These are phyloP conservation scores for Cyathus olla DNA, from an alignment of 1,284 basidiomycete genomes.

Conservation along the genomic window DNA sequence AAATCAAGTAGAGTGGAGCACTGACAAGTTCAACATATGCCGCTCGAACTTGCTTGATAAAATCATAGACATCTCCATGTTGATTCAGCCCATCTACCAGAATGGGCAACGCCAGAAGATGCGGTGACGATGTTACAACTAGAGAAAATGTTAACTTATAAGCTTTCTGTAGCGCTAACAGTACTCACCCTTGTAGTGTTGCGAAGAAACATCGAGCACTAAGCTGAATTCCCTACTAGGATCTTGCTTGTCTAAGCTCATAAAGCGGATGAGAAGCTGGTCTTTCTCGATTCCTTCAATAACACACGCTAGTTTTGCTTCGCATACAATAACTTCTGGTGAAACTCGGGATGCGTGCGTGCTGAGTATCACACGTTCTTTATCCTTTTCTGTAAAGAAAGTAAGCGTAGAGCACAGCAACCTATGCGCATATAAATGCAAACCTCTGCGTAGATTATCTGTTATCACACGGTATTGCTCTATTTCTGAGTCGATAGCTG, in stretches of 20 bases:
- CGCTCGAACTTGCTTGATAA: constrained; percentile 67
- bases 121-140: constrained; percentile 80
- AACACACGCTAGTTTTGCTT: constrained; percentile 70
- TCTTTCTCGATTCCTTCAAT: constrained; percentile 83
- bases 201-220: constrained; percentile 77
- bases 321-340: constrained; percentile 68
- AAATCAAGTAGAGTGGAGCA: too few species aligned
- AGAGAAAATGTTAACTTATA: constrained; percentile 3
- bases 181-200: constrained; percentile 73
- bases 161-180: background rate
- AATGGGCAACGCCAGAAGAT: constrained; percentile 69
- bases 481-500: constrained; percentile 72
- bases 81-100: constrained; percentile 75
- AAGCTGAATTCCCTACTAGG: constrained; percentile 77
- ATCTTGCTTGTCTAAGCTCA: constrained; percentile 69
- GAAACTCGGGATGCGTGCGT: constrained; percentile 64
- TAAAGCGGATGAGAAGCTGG: constrained; percentile 80
- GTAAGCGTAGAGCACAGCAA: constrained; percentile 3
- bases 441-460: constrained; percentile 72
- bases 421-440: too few species aligned
- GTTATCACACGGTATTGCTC: constrained; percentile 72
- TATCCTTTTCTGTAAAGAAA: constrained; percentile 68
- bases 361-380: constrained; percentile 73
- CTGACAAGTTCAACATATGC: constrained; percentile 33
- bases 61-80: constrained; percentile 69